Percentiles rank a stretch among this genome's conserved stretches.
phyloP scores from a whole-genome alignment of 345 rosid species.

The Salix brachista region DNA sequence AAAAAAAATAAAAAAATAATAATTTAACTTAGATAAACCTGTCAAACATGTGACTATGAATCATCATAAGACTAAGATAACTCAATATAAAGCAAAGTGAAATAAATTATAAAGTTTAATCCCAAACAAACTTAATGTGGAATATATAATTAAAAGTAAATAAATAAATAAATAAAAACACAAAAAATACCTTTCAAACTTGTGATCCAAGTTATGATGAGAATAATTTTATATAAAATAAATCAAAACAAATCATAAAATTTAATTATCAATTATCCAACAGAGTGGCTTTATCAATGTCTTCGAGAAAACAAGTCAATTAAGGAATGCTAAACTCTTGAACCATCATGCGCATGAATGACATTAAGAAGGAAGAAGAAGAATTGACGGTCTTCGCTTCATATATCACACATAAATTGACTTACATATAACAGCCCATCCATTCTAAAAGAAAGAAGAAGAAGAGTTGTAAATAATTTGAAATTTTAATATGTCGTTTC shows the following conservation, averaged over 20 bases:
- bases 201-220: too few species aligned
- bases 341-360: background rate
- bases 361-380: background rate
- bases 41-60: rapidly evolving
- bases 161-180: too few species aligned
- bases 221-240: too few species aligned
- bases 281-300: background rate
- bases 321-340: background rate
- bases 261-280: background rate
- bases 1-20: too few species aligned
- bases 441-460: background rate
- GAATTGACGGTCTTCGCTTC: background rate
- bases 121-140: too few species aligned
- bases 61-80: too few species aligned
- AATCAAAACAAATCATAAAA: too few species aligned
- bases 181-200: too few species aligned
- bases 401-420: background rate
- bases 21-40: rapidly evolving
- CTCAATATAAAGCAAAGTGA: too few species aligned
- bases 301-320: background rate
- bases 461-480: background rate
- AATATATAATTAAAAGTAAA: too few species aligned
- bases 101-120: too few species aligned
- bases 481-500: background rate
- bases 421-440: background rate